Conservation (phyloP, 768 basidiomycete species). For the Suillus clintonianus region DNA sequence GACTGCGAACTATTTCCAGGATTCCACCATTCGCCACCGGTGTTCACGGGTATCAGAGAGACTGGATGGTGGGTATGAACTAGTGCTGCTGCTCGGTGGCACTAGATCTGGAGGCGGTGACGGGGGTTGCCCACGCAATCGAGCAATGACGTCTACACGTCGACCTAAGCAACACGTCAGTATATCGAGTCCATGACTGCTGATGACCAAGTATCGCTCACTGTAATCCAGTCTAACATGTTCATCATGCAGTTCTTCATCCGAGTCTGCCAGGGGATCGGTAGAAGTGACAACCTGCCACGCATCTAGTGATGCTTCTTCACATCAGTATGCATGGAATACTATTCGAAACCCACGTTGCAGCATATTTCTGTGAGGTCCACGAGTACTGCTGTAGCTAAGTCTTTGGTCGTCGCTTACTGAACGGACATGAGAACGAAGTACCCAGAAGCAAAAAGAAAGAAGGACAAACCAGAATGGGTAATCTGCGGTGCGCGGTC, state of each 20-base stretch:
- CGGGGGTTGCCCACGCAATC: slow-evolving; percentile 51
- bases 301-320: slow-evolving; percentile 50
- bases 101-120: slow-evolving; percentile 42
- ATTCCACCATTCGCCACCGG: slow-evolving; percentile 40
- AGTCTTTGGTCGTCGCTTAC: slow-evolving; percentile 20
- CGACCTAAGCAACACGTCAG: slow-evolving; percentile 36
- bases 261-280: slow-evolving; percentile 73
- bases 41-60: slow-evolving; percentile 29
- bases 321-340: slow-evolving; percentile 1
- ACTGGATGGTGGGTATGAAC: neutral
- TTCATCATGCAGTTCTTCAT: slow-evolving; percentile 69
- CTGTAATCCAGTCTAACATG: slow-evolving; percentile 66
- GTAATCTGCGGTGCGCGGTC: slow-evolving; percentile 19
- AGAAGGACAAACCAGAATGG: slow-evolving; percentile 23
- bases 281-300: slow-evolving; percentile 65
- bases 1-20: slow-evolving; percentile 30
- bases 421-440: neutral
- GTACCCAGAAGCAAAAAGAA: neutral
- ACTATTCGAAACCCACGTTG: slow-evolving; percentile 37
- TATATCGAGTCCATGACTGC: neutral
- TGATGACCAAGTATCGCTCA: slow-evolving; percentile 33
- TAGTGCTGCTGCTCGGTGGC: neutral
- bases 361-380: slow-evolving; percentile 44
- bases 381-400: slow-evolving; percentile 13
- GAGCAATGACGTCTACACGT: slow-evolving; percentile 53